Conservation (phyloP, 176 grass and related monocot genomes). For the Aegilops tauschii region DNA sequence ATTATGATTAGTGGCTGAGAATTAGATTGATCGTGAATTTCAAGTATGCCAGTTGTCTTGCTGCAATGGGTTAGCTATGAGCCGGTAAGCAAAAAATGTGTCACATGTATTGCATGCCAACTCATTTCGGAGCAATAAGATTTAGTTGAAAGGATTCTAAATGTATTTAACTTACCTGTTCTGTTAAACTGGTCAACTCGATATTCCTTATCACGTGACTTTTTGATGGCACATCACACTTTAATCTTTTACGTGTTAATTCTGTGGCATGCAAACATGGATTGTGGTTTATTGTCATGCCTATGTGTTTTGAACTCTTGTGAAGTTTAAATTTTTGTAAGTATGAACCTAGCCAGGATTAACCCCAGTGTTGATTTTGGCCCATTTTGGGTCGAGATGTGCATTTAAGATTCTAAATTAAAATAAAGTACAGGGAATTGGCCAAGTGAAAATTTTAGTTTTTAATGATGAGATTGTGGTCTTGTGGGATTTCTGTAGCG, state of each 20-base stretch:
- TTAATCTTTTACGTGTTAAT: not conserved
- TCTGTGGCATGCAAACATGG: not conserved
- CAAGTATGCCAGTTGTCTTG: not conserved
- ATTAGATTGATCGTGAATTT: not conserved
- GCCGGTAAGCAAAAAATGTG: not conserved
- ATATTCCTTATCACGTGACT: not conserved
- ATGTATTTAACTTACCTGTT: not conserved
- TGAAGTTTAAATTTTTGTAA: not conserved
- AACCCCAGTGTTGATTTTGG: not conserved
- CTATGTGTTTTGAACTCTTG: not conserved
- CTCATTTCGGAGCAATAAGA: not conserved
- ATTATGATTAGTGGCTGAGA: not conserved
- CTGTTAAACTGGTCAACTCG: not conserved
- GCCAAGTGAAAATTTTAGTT: not conserved
- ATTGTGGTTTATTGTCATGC: not conserved
- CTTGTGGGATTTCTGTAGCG: not conserved
- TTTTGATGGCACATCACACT: not conserved
- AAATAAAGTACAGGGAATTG: not conserved
- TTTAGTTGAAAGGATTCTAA: not conserved
- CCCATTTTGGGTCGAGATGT: not conserved
- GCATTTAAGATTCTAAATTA: not conserved
- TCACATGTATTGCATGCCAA: not conserved
- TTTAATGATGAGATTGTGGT: constrained; percentile 5
- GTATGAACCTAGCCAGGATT: not conserved
- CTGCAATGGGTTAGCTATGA: not conserved